Evolutionary conservation across 2,329 filamentous ascomycete genomes (phyloP), one percentile per base, ranked within the genome.

Genomic region (Beauveria scarabaeidicola): DNA sequence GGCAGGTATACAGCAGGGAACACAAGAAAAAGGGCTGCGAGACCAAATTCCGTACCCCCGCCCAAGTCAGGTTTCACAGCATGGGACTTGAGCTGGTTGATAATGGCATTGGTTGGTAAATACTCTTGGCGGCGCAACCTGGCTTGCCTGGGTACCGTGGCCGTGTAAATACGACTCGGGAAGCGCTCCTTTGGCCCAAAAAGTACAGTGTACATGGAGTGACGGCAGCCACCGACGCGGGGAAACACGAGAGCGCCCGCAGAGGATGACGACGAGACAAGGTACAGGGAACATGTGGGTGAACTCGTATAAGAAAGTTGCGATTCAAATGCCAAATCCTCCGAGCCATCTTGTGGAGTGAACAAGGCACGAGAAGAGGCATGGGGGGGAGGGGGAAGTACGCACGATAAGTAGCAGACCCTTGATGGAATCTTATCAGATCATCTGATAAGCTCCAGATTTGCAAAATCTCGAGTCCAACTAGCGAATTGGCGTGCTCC

Each of bases 361-460:
- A 36, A 36, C 32, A 36, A 13, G 29, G 32, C 32, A 13, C 11
- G 32, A 36, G 1, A 36, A 36, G 11, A 36, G 32, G 40, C 27
- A 29, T 11, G n/a, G 1, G 15, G 41, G 11, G 43, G 25, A 9
- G 32, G 44, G 29, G 32, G 17, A n/a, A 21, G 19, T 5, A 40
- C 25, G 17, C 17, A n/a, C 13, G 27, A 9, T 21, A 15, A 15
- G 40, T 8, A 36, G 10, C n/a, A 27, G 15, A 32, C 25, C 17
- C 47, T 40, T 40, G 55, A 40, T 48, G 17, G 29, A 40, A 57
- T 61, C 47, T 57, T 61, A 61, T 61, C 59, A 52, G 59, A 61
- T 61, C 7, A 61, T 61, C 59, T 61, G 59, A 61, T 61, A 57
- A 61, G 43, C 43, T 23, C 21, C 19, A 36, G 27, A 19, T 13